These are phyloP conservation scores for Chimonanthus salicifolius DNA, from an alignment of 164 flowering plant genomes.

Conservation along the genomic window DNA sequence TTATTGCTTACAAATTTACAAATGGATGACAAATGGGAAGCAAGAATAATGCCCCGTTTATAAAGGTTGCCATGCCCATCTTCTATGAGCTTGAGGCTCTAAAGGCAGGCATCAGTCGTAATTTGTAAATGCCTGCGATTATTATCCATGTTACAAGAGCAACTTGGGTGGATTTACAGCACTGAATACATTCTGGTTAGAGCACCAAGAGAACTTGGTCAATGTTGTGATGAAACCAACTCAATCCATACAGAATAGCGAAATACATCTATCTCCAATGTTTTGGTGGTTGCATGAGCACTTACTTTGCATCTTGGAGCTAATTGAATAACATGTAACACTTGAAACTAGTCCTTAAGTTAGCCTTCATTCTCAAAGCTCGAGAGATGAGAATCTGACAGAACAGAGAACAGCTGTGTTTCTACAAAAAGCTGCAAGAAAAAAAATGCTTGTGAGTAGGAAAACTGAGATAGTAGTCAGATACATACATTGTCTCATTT, in stretches of 20 bases:
- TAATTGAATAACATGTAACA: background rate
- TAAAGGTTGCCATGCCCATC: background rate
- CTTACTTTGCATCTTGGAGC: constrained; percentile 3
- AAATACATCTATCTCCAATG: background rate
- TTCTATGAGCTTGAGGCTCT: background rate
- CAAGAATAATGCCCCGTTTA: background rate
- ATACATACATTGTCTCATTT: too few relatives aligned
- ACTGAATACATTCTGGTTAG: background rate
- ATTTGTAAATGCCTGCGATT: background rate
- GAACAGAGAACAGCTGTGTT: constrained; percentile 73
- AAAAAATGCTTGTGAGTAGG: background rate
- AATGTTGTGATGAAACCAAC: background rate
- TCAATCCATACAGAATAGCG: background rate
- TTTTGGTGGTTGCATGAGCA: background rate
- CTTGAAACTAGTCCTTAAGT: constrained; percentile 10
- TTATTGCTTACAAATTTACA: background rate
- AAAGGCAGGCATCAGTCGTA: background rate
- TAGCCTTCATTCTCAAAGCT: constrained; percentile 46
- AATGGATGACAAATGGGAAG: background rate
- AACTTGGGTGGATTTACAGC: background rate
- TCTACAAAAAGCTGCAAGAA: constrained; percentile 76
- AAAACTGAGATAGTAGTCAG: background rate
- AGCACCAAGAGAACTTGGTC: background rate
- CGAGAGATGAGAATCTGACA: constrained; percentile 67
- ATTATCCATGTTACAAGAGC: background rate